A percentile compares a stretch with the other conserved stretches of the same genome.
phyloP scores from a whole-genome alignment of 208 protist species.

The Strigomonas galati region DNA sequence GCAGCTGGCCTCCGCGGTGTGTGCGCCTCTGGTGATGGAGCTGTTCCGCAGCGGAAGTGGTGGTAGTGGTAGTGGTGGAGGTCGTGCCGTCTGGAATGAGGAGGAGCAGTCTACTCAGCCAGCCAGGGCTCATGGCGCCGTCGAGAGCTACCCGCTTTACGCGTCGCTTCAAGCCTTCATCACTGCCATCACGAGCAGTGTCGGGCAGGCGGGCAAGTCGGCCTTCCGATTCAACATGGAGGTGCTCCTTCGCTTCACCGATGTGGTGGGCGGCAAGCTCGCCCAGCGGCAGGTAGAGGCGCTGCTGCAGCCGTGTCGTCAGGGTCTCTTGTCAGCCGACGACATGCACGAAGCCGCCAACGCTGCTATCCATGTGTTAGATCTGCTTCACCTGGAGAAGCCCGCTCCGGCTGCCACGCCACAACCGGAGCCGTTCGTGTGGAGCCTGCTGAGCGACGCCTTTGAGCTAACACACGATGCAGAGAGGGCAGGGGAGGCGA shows the following conservation, averaged over 20 bases:
- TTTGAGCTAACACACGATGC: background rate
- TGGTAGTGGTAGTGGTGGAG: slow-evolving; percentile 6
- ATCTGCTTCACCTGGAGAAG: background rate
- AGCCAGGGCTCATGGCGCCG: too few relatives aligned
- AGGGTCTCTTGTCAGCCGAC: background rate
- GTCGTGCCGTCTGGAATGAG: background rate
- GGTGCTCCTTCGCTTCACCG: slow-evolving; percentile 10
- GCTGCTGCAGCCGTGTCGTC: background rate
- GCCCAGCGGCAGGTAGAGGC: background rate
- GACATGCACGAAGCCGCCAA: background rate
- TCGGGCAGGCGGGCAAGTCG: background rate
- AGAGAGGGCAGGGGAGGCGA: background rate
- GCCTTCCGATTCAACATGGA: background rate
- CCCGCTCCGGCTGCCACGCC: too few relatives aligned
- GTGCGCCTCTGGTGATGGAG: slow-evolving; percentile 11
- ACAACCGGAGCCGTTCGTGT: background rate
- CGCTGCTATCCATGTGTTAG: background rate
- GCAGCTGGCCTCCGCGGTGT: slow-evolving; percentile 35
- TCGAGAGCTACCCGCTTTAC: background rate
- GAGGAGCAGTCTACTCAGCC: too few relatives aligned
- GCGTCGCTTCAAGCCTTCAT: background rate
- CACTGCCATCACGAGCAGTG: background rate
- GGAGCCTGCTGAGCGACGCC: background rate
- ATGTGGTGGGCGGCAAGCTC: background rate
- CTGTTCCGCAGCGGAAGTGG: background rate